phyloP scores from a whole-genome alignment of 2,329 filamentous ascomycete species.

The Elsinoe arachidis region DNA sequence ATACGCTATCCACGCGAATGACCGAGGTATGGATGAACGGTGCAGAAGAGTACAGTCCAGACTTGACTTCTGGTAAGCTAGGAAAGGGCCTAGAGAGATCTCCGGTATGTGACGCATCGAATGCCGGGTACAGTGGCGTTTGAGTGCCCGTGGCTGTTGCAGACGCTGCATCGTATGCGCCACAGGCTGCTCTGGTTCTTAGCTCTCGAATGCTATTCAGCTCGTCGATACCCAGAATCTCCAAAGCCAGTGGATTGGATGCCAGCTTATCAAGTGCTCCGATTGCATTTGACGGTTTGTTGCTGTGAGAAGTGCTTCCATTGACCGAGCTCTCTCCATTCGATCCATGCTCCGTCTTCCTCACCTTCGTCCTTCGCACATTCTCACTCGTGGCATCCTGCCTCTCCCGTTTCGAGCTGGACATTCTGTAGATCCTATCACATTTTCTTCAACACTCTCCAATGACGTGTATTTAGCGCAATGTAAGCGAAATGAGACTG shows the following conservation, averaged over 20 bases:
- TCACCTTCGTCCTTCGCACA: background rate
- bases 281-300: background rate
- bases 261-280: background rate
- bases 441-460: background rate
- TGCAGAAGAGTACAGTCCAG: slow-evolving; percentile 20
- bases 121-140: too few relatives aligned
- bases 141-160: too few relatives aligned
- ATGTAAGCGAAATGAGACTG: background rate
- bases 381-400: background rate
- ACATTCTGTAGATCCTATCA: background rate
- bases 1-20: slow-evolving; percentile 19
- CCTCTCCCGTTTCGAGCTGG: background rate
- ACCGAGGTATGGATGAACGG: slow-evolving; percentile 29
- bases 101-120: too few relatives aligned
- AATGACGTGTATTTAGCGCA: background rate
- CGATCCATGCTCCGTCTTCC: background rate
- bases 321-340: too few relatives aligned
- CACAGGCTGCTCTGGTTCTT: too few relatives aligned
- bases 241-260: too few relatives aligned
- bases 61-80: slow-evolving; percentile 22
- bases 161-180: too few relatives aligned
- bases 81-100: slow-evolving; percentile 19
- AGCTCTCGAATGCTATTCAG: too few relatives aligned
- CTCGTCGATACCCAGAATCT: too few relatives aligned
- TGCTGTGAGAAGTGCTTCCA: too few relatives aligned